A percentile compares a stretch with the other conserved stretches of the same genome.
Conservation (phyloP, 2,329 filamentous ascomycete species). For the Grosmannia serpens region DNA sequence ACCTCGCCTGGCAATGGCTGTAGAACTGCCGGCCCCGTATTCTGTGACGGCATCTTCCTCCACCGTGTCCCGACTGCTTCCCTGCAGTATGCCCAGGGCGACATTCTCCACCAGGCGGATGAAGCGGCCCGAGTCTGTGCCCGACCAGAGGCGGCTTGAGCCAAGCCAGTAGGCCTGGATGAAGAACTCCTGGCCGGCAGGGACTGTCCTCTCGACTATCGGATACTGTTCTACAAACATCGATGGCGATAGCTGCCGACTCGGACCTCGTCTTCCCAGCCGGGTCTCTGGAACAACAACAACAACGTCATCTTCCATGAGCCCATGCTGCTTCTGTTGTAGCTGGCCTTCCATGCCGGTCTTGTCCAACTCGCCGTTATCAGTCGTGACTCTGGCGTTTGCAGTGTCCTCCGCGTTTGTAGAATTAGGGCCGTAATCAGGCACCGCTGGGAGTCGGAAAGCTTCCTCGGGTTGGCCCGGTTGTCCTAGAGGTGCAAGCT, state of each 20-base stretch:
- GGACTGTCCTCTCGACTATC: too few relatives aligned
- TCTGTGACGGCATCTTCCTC: background rate
- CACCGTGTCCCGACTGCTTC: background rate
- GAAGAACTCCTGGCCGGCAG: background rate
- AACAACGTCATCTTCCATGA: background rate
- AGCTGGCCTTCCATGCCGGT: background rate
- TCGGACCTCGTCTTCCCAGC: background rate
- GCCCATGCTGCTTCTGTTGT: background rate
- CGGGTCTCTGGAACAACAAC: background rate
- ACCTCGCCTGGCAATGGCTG: background rate
- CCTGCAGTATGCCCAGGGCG: background rate
- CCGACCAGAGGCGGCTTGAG: background rate
- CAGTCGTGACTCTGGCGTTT: too few relatives aligned
- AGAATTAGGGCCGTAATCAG: background rate
- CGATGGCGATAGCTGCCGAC: background rate
- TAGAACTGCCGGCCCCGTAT: background rate
- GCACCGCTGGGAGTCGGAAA: background rate
- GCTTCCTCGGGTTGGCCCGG: too few relatives aligned
- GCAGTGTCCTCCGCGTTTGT: background rate
- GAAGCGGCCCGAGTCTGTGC: background rate
- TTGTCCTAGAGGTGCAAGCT: too few relatives aligned
- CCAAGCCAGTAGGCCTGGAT: background rate
- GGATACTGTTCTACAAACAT: background rate
- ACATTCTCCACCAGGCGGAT: background rate
- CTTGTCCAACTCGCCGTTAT: background rate